Percentiles rank a stretch among this genome's conserved stretches.
Conservation (phyloP, 352 stramenopile genomes). For the Pythium apleroticum region DNA sequence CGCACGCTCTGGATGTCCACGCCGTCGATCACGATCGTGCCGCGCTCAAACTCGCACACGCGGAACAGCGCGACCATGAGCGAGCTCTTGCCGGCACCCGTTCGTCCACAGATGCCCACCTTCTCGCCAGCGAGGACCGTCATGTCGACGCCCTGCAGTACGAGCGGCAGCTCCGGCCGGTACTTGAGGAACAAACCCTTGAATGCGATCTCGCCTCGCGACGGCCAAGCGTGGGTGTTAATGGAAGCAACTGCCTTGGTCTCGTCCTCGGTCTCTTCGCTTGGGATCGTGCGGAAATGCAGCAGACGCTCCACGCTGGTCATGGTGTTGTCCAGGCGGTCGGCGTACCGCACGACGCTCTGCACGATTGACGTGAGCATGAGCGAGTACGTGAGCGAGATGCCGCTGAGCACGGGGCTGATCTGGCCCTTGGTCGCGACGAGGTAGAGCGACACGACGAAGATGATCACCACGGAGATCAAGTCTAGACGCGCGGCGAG, state of each 20-base stretch:
- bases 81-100: slow-evolving; percentile 37
- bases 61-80: slow-evolving; percentile 83
- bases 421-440: slow-evolving; percentile 50
- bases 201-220: slow-evolving; percentile 33
- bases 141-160: slow-evolving; percentile 31
- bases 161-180: slow-evolving; percentile 33
- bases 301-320: slow-evolving; percentile 73
- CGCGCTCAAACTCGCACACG: slow-evolving; percentile 76
- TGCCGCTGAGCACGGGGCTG: slow-evolving; percentile 59
- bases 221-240: slow-evolving; percentile 48
- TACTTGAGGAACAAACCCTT: slow-evolving; percentile 36
- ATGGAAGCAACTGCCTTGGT: slow-evolving; percentile 53
- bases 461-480: slow-evolving; percentile 81
- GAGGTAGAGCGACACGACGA: slow-evolving; percentile 78
- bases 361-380: slow-evolving; percentile 86
- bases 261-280: slow-evolving; percentile 46
- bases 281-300: slow-evolving; percentile 61
- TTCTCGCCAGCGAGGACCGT: slow-evolving; percentile 30
- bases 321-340: slow-evolving; percentile 89
- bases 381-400: slow-evolving; percentile 89
- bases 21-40: slow-evolving; percentile 84
- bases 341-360: slow-evolving; percentile 85
- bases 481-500: slow-evolving; percentile 90
- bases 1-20: slow-evolving; percentile 76
- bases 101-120: slow-evolving; percentile 46